These are phyloP conservation scores for Arachis stenosperma DNA, from an alignment of 306 rosid genomes.

Conservation along the genomic window DNA sequence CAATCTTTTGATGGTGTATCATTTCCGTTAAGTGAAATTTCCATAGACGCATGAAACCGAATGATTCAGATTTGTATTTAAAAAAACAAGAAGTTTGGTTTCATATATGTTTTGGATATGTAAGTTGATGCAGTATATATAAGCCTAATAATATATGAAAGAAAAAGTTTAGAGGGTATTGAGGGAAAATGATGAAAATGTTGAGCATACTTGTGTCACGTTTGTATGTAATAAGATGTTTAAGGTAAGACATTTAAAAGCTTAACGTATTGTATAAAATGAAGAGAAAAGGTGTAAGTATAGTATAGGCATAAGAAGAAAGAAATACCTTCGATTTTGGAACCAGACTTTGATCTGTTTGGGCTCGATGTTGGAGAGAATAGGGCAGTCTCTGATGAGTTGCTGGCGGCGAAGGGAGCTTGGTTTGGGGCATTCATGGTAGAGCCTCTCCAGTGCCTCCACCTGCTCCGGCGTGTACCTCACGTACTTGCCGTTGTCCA, in stretches of 20 bases:
- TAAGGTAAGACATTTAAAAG: too few relatives aligned
- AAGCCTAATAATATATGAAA: not conserved
- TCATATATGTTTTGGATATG: not conserved
- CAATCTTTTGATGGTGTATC: not conserved
- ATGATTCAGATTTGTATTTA: too few relatives aligned
- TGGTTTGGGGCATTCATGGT: slow-evolving; percentile 97
- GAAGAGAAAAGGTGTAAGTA: too few relatives aligned
- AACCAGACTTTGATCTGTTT: slow-evolving; percentile 99
- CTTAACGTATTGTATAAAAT: too few relatives aligned
- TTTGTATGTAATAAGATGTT: too few relatives aligned
- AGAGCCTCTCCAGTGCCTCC: slow-evolving; percentile 90
- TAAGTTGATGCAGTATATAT: not conserved
- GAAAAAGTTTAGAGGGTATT: not conserved
- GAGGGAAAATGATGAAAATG: too few relatives aligned
- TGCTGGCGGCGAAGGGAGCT: slow-evolving; percentile 97
- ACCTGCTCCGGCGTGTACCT: slow-evolving; percentile 98
- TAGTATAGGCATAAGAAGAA: not conserved
- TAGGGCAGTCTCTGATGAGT: slow-evolving; percentile 92
- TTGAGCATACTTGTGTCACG: too few relatives aligned
- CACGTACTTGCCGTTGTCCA: slow-evolving; percentile 99
- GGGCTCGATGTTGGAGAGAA: slow-evolving; percentile 93
- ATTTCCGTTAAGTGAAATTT: too few relatives aligned
- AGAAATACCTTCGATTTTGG: slow-evolving; percentile 79
- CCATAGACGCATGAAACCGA: too few relatives aligned
- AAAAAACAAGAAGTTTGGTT: too few relatives aligned